phyloP scores from a whole-genome alignment of 768 basidiomycete genomes.

The Mycena galopus region DNA sequence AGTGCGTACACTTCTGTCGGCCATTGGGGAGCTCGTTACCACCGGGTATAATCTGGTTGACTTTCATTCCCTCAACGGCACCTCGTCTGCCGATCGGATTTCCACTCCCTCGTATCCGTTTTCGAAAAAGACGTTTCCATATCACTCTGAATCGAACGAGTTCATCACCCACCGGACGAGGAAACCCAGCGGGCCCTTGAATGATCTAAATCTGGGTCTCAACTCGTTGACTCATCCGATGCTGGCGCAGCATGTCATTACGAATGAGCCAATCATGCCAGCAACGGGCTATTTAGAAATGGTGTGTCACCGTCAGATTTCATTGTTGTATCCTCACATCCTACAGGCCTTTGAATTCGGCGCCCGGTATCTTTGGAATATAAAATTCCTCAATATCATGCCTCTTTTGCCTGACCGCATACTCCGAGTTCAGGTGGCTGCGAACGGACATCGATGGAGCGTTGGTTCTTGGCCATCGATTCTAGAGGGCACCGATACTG shows the following conservation, averaged over 20 bases:
- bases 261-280: constrained; percentile 56
- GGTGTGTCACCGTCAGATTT: constrained; percentile 34
- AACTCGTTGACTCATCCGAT: constrained; percentile 50
- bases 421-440: neutral
- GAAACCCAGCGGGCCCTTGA: constrained; percentile 50
- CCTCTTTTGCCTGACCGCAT: neutral
- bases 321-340: neutral
- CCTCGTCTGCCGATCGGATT: neutral
- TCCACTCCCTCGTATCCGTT: constrained; percentile 48
- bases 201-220: constrained; percentile 48
- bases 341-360: neutral
- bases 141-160: constrained; percentile 27
- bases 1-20: constrained; percentile 27
- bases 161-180: constrained; percentile 33
- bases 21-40: constrained; percentile 39
- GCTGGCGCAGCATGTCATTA: constrained; percentile 56
- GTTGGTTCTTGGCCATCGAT: neutral
- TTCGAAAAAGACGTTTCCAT: constrained; percentile 32
- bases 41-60: constrained; percentile 38
- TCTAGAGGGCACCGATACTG: neutral
- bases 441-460: neutral
- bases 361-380: neutral
- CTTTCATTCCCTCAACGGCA: constrained; percentile 47
- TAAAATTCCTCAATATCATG: neutral
- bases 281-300: constrained; percentile 54